A percentile compares a stretch with the other conserved stretches of the same genome.
phyloP scores from a whole-genome alignment of 148 eudicot genomes.

The Rhododendron williamsianum region DNA sequence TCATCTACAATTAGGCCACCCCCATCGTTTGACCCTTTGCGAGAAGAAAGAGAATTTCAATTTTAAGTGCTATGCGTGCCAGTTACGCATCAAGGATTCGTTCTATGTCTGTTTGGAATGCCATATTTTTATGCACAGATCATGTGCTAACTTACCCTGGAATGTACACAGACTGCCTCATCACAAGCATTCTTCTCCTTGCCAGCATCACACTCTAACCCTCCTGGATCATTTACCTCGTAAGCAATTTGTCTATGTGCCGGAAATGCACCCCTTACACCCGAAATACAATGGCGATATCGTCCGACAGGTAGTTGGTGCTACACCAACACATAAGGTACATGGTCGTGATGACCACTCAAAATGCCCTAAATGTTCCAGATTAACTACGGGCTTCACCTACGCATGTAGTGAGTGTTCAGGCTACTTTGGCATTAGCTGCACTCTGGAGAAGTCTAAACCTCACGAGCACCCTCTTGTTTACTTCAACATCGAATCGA shows the following conservation, averaged over 20 bases:
- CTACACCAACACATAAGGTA: no score
- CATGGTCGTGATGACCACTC: no score
- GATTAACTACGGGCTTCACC: not conserved
- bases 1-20: not conserved
- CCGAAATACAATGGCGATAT: not conserved
- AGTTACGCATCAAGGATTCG: not conserved
- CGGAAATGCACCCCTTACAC: not conserved
- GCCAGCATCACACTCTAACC: not conserved
- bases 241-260: not conserved
- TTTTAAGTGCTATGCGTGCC: not conserved
- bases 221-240: not conserved
- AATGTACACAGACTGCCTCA: no score
- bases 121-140: not conserved
- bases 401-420: not conserved
- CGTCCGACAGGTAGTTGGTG: not conserved
- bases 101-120: not conserved
- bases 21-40: not conserved
- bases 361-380: not conserved
- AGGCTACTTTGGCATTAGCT: not conserved
- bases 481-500: not conserved
- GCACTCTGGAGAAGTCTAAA: not conserved
- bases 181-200: no score
- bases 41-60: not conserved
- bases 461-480: slow-evolving; percentile 1
- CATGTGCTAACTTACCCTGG: not conserved